A percentile compares a stretch with the other conserved stretches of the same genome.
These are phyloP conservation scores for Leptographium wingfieldii DNA, from an alignment of 2,329 filamentous ascomycete species.

Conservation along the genomic window DNA sequence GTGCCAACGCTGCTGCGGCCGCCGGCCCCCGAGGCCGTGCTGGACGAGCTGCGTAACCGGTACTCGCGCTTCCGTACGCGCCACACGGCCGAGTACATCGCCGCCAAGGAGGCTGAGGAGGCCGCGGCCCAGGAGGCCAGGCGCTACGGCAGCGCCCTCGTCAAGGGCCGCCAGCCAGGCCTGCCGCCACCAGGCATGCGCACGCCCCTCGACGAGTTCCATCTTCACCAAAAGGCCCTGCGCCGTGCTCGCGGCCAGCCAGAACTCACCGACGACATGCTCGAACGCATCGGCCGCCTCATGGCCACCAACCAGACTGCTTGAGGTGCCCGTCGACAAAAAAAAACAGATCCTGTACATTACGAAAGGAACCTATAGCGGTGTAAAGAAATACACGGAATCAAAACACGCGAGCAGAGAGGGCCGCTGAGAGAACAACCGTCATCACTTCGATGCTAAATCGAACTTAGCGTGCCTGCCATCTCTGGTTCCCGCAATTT, in stretches of 20 bases:
- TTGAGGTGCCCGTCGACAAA: no score
- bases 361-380: no score
- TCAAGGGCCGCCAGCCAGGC: constrained; percentile 18
- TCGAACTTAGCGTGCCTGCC: no score
- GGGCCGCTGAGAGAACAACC: no score
- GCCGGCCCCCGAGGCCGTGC: constrained; percentile 65
- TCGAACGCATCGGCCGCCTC: constrained; percentile 48
- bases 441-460: no score
- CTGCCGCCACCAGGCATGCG: constrained; percentile 29
- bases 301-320: constrained; percentile 30
- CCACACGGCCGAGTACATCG: constrained; percentile 63
- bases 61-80: constrained; percentile 72
- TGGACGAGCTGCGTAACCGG: constrained; percentile 76
- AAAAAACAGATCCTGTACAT: no score
- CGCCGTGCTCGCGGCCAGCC: constrained; percentile 42
- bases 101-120: constrained; percentile 27
- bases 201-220: constrained; percentile 47
- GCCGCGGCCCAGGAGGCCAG: constrained; percentile 16
- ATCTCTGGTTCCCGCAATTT: no score
- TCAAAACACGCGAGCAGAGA: no score
- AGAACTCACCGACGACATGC: constrained; percentile 42
- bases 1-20: constrained; percentile 62
- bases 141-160: constrained; percentile 10
- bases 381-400: no score
- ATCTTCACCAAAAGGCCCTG: constrained; percentile 38